These are phyloP conservation scores for Phytophthora sansomeana DNA, from an alignment of 352 stramenopile genomes.

Conservation along the genomic window DNA sequence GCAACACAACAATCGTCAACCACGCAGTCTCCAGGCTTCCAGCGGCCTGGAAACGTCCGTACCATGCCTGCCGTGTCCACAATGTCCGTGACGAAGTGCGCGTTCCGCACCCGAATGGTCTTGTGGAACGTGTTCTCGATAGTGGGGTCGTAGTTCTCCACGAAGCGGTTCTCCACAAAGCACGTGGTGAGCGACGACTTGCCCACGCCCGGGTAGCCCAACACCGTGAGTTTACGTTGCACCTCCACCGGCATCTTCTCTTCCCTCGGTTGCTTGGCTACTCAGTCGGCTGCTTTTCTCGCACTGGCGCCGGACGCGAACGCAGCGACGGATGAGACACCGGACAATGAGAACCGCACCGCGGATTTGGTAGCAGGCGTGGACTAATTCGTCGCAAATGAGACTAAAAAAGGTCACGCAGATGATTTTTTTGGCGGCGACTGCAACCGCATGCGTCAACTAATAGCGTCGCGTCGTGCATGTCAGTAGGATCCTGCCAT, in stretches of 20 bases:
- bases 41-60: background rate
- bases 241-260: constrained; percentile 91
- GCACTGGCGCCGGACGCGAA: constrained; percentile 9
- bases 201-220: constrained; percentile 95
- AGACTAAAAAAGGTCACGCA: constrained; percentile 3
- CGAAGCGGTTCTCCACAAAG: constrained; percentile 94
- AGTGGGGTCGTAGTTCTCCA: constrained; percentile 95
- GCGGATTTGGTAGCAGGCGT: constrained; percentile 2
- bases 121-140: constrained; percentile 98
- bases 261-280: constrained; percentile 7
- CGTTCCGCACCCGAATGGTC: constrained; percentile 96
- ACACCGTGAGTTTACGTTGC: constrained; percentile 95
- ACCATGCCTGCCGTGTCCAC: constrained; percentile 97
- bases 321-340: constrained; percentile 28
- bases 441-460: background rate
- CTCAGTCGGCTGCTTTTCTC: constrained; percentile 16
- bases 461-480: background rate
- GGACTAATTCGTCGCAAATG: constrained; percentile 1
- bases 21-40: background rate
- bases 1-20: constrained; percentile 16
- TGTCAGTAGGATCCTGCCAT: background rate
- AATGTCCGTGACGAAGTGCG: constrained; percentile 97
- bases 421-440: background rate
- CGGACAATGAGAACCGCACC: constrained; percentile 8
- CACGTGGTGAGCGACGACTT: constrained; percentile 96